Percentiles rank a stretch among this genome's conserved stretches.
Conservation (phyloP, 2,329 filamentous ascomycete species). For the Pestalotiopsis sp. region DNA sequence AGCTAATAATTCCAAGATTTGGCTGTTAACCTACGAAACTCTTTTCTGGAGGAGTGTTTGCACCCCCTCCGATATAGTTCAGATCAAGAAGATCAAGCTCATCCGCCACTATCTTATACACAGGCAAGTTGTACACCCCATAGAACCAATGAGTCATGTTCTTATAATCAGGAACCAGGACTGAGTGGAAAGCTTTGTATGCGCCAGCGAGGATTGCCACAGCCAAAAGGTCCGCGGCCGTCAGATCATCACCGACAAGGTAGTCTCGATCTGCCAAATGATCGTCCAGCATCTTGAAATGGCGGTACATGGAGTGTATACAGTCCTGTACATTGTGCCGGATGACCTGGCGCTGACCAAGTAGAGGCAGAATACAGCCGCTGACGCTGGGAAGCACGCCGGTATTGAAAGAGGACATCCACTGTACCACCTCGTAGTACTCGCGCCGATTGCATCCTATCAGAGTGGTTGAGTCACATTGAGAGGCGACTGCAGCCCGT, state of each 20-base stretch:
- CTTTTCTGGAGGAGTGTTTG: not conserved
- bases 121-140: conserved; percentile 15
- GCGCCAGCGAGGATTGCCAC: conserved; percentile 13
- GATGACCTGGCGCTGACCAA: conserved; percentile 12
- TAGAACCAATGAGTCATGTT: conserved; percentile 18
- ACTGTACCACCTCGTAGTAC: conserved; percentile 17
- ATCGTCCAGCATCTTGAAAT: conserved; percentile 16
- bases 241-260: conserved; percentile 16
- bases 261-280: conserved; percentile 16
- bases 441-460: conserved; percentile 14
- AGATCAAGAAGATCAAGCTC: conserved; percentile 10
- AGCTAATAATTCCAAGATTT: too few species aligned
- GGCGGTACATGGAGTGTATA: conserved; percentile 11
- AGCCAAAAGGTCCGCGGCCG: conserved; percentile 19
- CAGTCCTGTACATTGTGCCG: conserved; percentile 15
- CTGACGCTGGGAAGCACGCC: conserved; percentile 17
- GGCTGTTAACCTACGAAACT: not conserved
- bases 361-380: conserved; percentile 17
- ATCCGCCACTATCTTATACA: conserved; percentile 17
- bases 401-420: conserved; percentile 22
- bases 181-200: conserved; percentile 16
- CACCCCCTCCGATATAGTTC: not conserved
- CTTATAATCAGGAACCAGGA: conserved; percentile 13
- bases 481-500: conserved; percentile 13
- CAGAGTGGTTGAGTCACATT: conserved; percentile 17